These are phyloP conservation scores for Ehretia macrophylla DNA, from an alignment of 257 asterid genomes.

Conservation along the genomic window DNA sequence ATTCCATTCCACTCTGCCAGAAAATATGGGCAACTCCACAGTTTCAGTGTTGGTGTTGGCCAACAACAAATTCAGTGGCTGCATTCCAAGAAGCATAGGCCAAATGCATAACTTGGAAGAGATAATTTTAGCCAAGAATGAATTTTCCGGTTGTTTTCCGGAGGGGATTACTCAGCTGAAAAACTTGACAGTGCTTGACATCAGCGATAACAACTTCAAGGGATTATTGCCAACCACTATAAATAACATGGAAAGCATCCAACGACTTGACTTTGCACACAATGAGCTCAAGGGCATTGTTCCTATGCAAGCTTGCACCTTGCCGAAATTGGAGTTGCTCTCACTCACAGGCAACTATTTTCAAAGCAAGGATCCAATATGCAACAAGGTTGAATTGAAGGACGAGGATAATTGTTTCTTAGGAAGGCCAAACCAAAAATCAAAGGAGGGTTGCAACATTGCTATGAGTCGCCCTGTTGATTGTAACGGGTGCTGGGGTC, in stretches of 20 bases:
- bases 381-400: conserved; percentile 33
- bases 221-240: conserved; percentile 56
- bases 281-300: conserved; percentile 53
- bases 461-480: conserved; percentile 40
- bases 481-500: conserved; percentile 46
- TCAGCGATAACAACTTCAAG: conserved; percentile 43
- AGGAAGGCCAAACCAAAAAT: conserved; percentile 31
- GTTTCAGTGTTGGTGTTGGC: conserved; percentile 64
- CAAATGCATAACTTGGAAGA: conserved; percentile 64
- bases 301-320: conserved; percentile 45
- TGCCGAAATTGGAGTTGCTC: conserved; percentile 45
- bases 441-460: conserved; percentile 32
- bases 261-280: conserved; percentile 30
- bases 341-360: conserved; percentile 48
- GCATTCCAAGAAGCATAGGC: conserved; percentile 69
- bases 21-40: conserved; percentile 63
- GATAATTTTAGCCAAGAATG: conserved; percentile 35
- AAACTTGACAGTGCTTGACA: conserved; percentile 42
- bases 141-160: conserved; percentile 69
- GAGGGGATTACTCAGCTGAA: conserved; percentile 55
- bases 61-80: conserved; percentile 51
- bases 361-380: conserved; percentile 37
- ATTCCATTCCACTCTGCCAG: conserved; percentile 47
- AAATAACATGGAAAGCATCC: conserved; percentile 41
- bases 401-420: conserved; percentile 46